Conservation (phyloP, 495 filamentous ascomycete species). For the Aspergillus haitiensis region DNA sequence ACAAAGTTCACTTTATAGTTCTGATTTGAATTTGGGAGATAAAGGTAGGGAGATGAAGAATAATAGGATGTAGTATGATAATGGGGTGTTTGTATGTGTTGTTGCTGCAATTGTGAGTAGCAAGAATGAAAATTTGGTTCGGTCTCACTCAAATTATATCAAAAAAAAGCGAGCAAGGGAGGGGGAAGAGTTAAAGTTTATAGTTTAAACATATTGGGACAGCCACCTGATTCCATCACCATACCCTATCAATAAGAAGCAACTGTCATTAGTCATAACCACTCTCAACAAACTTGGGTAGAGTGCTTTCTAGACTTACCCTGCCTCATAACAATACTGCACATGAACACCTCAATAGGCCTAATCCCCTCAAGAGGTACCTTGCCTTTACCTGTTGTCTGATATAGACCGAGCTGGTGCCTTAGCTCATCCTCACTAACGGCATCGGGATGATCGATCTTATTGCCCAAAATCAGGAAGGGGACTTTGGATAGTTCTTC, state of each 20-base stretch:
- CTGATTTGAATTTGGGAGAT: too few species aligned
- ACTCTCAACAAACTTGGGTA: too few species aligned
- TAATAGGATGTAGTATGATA: background rate
- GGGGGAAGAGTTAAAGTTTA: background rate
- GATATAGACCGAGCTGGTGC: conserved; percentile 85
- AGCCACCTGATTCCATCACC: conserved; percentile 57
- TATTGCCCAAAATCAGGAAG: conserved; percentile 94
- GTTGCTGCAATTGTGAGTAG: background rate
- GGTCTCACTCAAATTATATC: background rate
- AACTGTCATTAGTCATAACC: background rate
- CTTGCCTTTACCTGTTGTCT: conserved; percentile 98
- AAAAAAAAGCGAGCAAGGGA: background rate
- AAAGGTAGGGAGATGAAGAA: too few species aligned
- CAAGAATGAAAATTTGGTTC: too few species aligned
- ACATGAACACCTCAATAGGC: conserved; percentile 98
- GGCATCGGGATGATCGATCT: conserved; percentile 97
- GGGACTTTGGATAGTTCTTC: conserved; percentile 91
- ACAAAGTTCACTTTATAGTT: background rate
- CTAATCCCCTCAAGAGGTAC: conserved; percentile 91
- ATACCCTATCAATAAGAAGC: conserved; percentile 39
- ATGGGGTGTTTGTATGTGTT: background rate
- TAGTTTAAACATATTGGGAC: conserved; percentile 51
- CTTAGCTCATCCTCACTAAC: conserved; percentile 93
- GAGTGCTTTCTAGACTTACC: conserved; percentile 51
- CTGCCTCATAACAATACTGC: conserved; percentile 96